Percentiles rank a stretch among this genome's conserved stretches.
These are phyloP conservation scores for Lepidium sativum DNA, from an alignment of 345 rosid genomes.

Conservation along the genomic window DNA sequence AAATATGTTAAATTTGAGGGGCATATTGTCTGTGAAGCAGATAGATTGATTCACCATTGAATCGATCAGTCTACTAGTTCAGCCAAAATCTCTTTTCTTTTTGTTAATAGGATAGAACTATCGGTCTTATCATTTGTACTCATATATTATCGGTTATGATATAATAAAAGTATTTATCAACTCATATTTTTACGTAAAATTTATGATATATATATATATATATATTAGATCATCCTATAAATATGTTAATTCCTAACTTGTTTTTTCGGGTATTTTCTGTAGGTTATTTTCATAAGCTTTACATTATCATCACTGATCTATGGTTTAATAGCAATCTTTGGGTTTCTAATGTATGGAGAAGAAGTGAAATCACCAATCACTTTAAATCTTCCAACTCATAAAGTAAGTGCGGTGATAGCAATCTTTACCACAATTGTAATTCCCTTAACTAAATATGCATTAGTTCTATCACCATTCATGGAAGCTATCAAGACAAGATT, in stretches of 20 bases:
- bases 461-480: background rate
- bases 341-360: conserved; percentile 6
- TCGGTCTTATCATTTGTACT: too few species aligned
- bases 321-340: background rate
- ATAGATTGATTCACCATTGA: too few species aligned
- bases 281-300: conserved; percentile 1
- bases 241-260: background rate
- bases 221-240: too few species aligned
- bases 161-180: too few species aligned
- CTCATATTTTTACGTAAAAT: too few species aligned
- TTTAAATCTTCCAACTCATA: conserved; percentile 7
- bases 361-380: conserved; percentile 6
- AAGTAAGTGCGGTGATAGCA: conserved; percentile 2
- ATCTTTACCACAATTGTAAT: background rate
- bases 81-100: too few species aligned
- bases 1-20: too few species aligned
- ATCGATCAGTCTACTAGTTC: too few species aligned
- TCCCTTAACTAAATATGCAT: conserved; percentile 6
- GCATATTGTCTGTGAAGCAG: too few species aligned
- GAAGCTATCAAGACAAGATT: background rate
- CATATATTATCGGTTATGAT: too few species aligned
- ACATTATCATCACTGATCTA: background rate
- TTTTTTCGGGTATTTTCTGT: background rate
- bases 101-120: too few species aligned
- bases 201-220: too few species aligned